phyloP scores from a whole-genome alignment of 768 basidiomycete genomes.

The Leccinum longicurvipes region DNA sequence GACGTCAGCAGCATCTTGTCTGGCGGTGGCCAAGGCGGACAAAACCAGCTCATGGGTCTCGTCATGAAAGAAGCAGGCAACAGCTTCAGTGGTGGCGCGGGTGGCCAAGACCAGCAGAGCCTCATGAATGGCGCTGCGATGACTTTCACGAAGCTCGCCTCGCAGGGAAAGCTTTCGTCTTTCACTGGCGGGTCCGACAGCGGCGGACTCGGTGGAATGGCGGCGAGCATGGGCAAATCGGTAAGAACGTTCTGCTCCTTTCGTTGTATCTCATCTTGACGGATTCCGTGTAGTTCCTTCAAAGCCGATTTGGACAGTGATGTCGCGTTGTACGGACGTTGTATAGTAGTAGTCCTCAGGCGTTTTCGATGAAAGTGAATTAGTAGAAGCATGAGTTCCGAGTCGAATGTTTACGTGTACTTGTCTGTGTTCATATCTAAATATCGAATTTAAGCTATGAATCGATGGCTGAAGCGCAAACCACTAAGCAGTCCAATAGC shows the following conservation, averaged over 20 bases:
- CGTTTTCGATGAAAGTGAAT: not conserved
- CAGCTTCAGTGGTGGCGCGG: slow-evolving; percentile 44
- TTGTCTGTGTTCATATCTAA: not conserved
- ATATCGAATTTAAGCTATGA: not conserved
- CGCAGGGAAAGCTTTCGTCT: slow-evolving; percentile 51
- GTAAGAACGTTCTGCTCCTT: slow-evolving; percentile 32
- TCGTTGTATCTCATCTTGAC: not conserved
- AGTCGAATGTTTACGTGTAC: not conserved
- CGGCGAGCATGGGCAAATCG: slow-evolving; percentile 52
- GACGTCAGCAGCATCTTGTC: slow-evolving; percentile 15
- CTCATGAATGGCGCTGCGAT: slow-evolving; percentile 83
- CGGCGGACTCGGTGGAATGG: slow-evolving; percentile 54
- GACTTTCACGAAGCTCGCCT: slow-evolving; percentile 81
- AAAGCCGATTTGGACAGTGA: not conserved
- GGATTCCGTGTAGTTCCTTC: not conserved
- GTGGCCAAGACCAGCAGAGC: slow-evolving; percentile 71
- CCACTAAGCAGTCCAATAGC: too few species aligned
- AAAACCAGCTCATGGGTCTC: slow-evolving; percentile 71
- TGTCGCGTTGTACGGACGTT: not conserved
- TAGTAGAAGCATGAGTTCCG: not conserved
- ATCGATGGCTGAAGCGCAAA: not conserved
- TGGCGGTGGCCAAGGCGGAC: slow-evolving; percentile 41
- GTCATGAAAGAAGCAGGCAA: slow-evolving; percentile 83
- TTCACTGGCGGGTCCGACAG: slow-evolving; percentile 60
- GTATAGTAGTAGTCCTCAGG: not conserved